Conservation (phyloP, 139 green algal genomes). For the Astrephomene gubernaculifera region DNA sequence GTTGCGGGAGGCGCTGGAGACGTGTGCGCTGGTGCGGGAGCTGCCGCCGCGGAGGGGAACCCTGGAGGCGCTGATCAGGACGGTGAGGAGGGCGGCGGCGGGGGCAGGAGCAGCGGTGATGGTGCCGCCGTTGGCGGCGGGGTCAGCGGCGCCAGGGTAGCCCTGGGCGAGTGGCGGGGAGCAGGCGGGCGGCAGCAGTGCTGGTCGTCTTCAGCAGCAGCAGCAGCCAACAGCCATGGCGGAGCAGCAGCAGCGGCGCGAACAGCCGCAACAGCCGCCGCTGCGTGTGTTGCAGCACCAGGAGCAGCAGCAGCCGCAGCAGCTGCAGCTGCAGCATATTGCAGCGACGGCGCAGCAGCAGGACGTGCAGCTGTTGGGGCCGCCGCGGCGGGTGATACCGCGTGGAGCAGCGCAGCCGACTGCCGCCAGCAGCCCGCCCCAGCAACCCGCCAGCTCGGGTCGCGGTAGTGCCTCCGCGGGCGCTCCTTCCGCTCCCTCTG, state of each 20-base stretch:
- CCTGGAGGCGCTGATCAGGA: constrained; percentile 17
- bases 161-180: too few species aligned
- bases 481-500: too few species aligned
- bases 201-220: background rate
- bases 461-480: too few species aligned
- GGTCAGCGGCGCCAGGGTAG: too few species aligned
- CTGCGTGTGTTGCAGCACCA: background rate
- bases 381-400: background rate
- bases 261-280: background rate
- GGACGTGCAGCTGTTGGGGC: background rate
- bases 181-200: too few species aligned
- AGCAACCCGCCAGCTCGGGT: too few species aligned
- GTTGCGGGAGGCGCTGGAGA: too few species aligned
- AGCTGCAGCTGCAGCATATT: background rate
- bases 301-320: background rate
- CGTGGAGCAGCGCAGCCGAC: background rate
- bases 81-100: background rate
- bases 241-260: background rate
- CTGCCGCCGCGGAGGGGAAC: background rate
- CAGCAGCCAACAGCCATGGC: background rate
- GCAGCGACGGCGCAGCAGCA: background rate
- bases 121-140: background rate
- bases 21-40: constrained; percentile 7
- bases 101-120: background rate
- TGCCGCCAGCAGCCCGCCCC: background rate